Percentiles rank a stretch among this genome's conserved stretches.
Conservation (phyloP, 1,284 basidiomycete genomes). For the Apiotrichum siamense region DNA sequence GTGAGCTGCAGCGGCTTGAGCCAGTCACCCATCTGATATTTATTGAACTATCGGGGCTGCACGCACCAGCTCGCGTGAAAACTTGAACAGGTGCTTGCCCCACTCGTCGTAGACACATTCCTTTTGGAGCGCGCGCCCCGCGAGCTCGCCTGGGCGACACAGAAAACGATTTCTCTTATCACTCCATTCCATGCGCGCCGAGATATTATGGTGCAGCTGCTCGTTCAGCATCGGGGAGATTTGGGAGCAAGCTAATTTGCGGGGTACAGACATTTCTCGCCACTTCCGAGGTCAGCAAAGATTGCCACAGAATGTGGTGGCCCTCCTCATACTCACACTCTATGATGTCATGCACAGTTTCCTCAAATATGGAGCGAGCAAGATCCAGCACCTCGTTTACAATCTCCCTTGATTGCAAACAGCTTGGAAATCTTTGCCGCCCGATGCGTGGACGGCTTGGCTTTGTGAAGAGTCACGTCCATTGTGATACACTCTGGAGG, state of each 20-base stretch:
- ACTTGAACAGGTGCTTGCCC: slow-evolving; percentile 45
- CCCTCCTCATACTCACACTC: slow-evolving; percentile 12
- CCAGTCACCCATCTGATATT: no score
- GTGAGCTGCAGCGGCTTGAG: slow-evolving; percentile 28
- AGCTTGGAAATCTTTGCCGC: slow-evolving; percentile 58
- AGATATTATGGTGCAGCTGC: slow-evolving; percentile 8
- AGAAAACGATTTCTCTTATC: slow-evolving; percentile 9
- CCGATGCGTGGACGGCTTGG: slow-evolving; percentile 5
- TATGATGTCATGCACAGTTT: slow-evolving; percentile 74
- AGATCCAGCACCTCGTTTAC: slow-evolving; percentile 79
- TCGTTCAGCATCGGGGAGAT: no score
- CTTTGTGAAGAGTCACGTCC: slow-evolving; percentile 14
- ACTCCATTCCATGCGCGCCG: slow-evolving; percentile 7
- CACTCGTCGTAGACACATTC: slow-evolving; percentile 10
- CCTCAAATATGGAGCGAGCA: slow-evolving; percentile 83
- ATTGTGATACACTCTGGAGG: slow-evolving; percentile 21
- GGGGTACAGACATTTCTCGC: no score
- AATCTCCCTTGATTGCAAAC: slow-evolving; percentile 77
- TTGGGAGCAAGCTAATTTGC: background rate
- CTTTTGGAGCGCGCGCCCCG: background rate
- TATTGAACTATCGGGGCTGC: no score
- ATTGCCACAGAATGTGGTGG: background rate
- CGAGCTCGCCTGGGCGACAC: slow-evolving; percentile 1
- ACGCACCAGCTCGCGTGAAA: slow-evolving; percentile 70
- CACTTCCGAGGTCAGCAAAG: background rate